These are phyloP conservation scores for Penicillium coffeae DNA, from an alignment of 495 filamentous ascomycete species.

Conservation along the genomic window DNA sequence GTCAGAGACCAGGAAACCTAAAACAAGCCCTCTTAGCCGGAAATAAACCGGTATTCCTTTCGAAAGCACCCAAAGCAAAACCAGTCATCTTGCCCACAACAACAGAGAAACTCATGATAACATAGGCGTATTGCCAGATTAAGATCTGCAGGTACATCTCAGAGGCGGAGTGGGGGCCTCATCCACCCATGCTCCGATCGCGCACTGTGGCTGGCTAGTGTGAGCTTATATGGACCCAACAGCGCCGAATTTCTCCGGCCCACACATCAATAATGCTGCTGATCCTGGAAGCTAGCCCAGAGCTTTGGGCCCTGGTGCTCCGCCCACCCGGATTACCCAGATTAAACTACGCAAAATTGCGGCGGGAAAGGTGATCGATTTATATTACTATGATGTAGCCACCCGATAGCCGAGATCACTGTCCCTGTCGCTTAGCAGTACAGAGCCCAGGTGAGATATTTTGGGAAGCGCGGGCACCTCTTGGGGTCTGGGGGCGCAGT, in stretches of 20 bases:
- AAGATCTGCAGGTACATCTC: slow-evolving; percentile 15
- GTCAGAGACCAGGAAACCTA: neutral
- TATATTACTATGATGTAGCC: neutral
- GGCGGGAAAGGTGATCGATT: neutral
- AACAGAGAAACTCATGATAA: neutral
- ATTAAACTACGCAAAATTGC: neutral
- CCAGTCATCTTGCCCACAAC: too few relatives aligned
- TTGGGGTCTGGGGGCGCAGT: too few relatives aligned
- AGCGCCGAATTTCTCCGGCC: slow-evolving; percentile 7
- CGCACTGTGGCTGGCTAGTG: slow-evolving; percentile 11
- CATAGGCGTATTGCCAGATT: slow-evolving; percentile 13
- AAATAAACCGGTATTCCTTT: neutral
- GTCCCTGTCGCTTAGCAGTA: neutral
- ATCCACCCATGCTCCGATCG: neutral
- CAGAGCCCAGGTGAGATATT: too few relatives aligned
- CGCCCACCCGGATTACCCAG: neutral
- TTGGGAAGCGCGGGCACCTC: too few relatives aligned
- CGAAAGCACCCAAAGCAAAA: too few relatives aligned
- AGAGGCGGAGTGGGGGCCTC: slow-evolving; percentile 1
- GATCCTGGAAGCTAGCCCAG: slow-evolving; percentile 6
- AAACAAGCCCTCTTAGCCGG: neutral
- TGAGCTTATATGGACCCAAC: slow-evolving; percentile 13
- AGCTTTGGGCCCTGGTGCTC: neutral
- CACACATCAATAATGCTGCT: slow-evolving; percentile 4
- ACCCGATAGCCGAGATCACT: neutral